Evolutionary conservation across 306 rosid species (phyloP).

Genomic region (Quercus dentata): DNA sequence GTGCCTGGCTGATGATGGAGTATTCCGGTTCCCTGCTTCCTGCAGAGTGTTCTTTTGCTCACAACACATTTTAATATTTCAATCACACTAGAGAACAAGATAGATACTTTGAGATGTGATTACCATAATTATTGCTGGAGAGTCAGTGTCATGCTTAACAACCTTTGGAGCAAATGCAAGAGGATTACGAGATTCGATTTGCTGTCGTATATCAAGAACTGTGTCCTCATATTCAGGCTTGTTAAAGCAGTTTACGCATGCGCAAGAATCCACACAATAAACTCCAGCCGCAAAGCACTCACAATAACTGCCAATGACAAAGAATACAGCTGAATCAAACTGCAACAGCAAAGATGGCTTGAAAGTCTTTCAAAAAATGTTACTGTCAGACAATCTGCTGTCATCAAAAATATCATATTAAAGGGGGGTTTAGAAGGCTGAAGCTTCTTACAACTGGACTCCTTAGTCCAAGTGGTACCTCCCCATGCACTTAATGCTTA

Average conservation of each 20-base stretch:
- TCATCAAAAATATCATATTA: background rate
- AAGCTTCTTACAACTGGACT: background rate
- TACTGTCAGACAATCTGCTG: background rate
- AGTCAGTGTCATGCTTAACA: background rate
- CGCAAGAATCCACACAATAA: constrained; percentile 23
- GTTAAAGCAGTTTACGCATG: constrained; percentile 30
- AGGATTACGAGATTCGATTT: constrained; percentile 26
- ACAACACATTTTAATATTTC: background rate
- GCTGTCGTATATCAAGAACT: constrained; percentile 1
- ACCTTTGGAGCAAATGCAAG: constrained; percentile 36
- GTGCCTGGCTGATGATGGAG: constrained; percentile 26
- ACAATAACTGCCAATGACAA: constrained; percentile 36
- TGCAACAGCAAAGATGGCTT: background rate
- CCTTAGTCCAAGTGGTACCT: too few relatives aligned
- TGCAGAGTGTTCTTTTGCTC: constrained; percentile 9
- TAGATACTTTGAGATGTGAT: background rate
- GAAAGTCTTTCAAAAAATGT: background rate
- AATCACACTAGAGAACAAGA: background rate
- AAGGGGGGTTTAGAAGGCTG: background rate
- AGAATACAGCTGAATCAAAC: constrained; percentile 7
- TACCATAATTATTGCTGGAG: constrained; percentile 21
- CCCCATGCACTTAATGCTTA: too few relatives aligned
- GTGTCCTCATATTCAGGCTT: constrained; percentile 3
- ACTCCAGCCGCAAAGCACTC: constrained; percentile 28
- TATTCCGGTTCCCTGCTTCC: constrained; percentile 13